Conservation (phyloP, 768 basidiomycete genomes). For the Imleria badia region DNA sequence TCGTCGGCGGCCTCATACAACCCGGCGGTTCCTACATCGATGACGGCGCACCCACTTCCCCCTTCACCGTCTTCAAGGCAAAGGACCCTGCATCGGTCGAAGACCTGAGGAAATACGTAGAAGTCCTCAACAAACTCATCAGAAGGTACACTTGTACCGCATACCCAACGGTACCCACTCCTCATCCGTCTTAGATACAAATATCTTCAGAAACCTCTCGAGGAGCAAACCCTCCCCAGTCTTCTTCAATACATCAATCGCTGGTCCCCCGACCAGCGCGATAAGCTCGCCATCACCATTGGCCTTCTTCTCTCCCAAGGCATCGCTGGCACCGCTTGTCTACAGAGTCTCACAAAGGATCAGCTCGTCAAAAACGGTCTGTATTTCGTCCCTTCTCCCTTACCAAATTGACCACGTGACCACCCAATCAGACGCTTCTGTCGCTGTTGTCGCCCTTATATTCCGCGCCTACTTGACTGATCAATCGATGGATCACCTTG, state of each 20-base stretch:
- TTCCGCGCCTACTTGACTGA: constrained; percentile 80
- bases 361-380: constrained; percentile 93
- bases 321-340: constrained; percentile 71
- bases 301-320: constrained; percentile 86
- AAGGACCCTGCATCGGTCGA: constrained; percentile 75
- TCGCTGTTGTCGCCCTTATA: constrained; percentile 72
- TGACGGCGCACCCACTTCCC: constrained; percentile 78
- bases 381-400: constrained; percentile 9
- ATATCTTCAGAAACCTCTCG: constrained; percentile 97
- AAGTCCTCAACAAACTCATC: constrained; percentile 94
- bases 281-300: constrained; percentile 79
- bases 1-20: constrained; percentile 94
- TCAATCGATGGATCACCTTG: constrained; percentile 89
- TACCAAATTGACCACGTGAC: constrained; percentile 8
- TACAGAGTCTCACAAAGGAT: constrained; percentile 85
- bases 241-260: constrained; percentile 88
- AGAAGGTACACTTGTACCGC: constrained; percentile 58
- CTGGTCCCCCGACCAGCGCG: constrained; percentile 73
- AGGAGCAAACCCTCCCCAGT: constrained; percentile 76
- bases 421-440: constrained; percentile 60
- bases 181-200: constrained; percentile 70
- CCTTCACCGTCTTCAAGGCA: constrained; percentile 86
- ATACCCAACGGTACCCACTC: constrained; percentile 1
- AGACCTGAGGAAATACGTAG: constrained; percentile 90
- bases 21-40: constrained; percentile 93